These are phyloP conservation scores for Pyrus betulifolia DNA, from an alignment of 306 rosid species.

Conservation along the genomic window DNA sequence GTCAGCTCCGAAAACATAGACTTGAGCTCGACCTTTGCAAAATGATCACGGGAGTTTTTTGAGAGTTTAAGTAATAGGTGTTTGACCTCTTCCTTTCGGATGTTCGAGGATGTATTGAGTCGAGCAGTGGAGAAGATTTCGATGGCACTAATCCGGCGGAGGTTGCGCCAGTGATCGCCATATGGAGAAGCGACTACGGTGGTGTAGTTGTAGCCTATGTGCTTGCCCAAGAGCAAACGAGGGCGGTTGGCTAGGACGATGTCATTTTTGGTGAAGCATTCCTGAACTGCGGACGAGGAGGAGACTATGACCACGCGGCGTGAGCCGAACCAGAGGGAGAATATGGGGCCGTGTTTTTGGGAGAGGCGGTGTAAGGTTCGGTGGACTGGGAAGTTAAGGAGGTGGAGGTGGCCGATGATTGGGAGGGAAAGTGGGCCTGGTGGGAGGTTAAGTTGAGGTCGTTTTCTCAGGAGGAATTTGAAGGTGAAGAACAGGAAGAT, in stretches of 20 bases:
- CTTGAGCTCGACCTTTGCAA: conserved; percentile 32
- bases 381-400: conserved; percentile 30
- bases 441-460: conserved; percentile 31
- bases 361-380: conserved; percentile 28
- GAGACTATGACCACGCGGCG: conserved; percentile 36
- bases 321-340: conserved; percentile 26
- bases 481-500: neutral
- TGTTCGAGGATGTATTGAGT: conserved; percentile 13
- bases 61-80: conserved; percentile 27
- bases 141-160: conserved; percentile 50
- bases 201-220: conserved; percentile 40
- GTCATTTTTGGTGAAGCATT: conserved; percentile 70
- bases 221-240: conserved; percentile 16
- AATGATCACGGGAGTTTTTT: neutral
- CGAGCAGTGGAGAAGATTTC: conserved; percentile 50
- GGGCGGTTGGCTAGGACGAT: conserved; percentile 47
- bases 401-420: conserved; percentile 53
- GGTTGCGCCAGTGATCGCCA: conserved; percentile 79
- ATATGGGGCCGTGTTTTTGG: conserved; percentile 30
- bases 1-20: conserved; percentile 36
- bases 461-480: conserved; percentile 10
- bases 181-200: conserved; percentile 18
- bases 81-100: conserved; percentile 40
- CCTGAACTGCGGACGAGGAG: conserved; percentile 35
- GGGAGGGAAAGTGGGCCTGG: conserved; percentile 49